Evolutionary conservation across 2,329 filamentous ascomycete species (phyloP).

Genomic region (Tolypocladium album): DNA sequence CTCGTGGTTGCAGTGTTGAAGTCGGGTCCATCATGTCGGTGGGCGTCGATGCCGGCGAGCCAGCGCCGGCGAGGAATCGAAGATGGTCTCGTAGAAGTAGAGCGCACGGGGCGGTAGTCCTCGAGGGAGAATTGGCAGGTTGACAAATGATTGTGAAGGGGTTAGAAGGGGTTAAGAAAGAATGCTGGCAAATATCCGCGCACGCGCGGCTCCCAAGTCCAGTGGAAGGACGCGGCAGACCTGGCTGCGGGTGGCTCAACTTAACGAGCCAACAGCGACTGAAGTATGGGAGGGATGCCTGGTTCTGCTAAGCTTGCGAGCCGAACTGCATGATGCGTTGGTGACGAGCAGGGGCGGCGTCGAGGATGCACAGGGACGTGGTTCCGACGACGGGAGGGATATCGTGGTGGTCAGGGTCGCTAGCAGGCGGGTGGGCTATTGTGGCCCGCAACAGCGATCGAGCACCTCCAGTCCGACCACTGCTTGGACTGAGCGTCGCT

Average conservation of each 20-base stretch:
- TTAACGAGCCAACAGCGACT: background rate
- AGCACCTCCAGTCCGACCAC: background rate
- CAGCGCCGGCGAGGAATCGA: constrained; percentile 6
- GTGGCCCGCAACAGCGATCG: background rate
- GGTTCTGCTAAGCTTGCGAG: background rate
- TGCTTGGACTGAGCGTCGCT: background rate
- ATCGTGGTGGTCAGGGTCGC: background rate
- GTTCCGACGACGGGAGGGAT: background rate
- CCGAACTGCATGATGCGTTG: background rate
- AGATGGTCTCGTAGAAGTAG: background rate
- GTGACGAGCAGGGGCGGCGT: background rate
- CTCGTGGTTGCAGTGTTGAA: constrained; percentile 19
- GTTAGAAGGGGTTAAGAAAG: background rate
- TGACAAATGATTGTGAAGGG: background rate
- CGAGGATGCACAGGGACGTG: background rate
- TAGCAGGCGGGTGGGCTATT: background rate
- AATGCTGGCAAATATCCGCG: background rate
- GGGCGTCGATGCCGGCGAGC: constrained; percentile 5
- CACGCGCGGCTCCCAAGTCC: background rate
- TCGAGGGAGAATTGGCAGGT: background rate
- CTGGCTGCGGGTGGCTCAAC: background rate
- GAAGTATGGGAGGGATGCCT: background rate
- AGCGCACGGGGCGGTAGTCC: background rate
- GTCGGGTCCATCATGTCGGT: constrained; percentile 22
- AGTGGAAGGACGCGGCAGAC: background rate